phyloP scores from a whole-genome alignment of 306 rosid species.

The Clitoria ternatea region DNA sequence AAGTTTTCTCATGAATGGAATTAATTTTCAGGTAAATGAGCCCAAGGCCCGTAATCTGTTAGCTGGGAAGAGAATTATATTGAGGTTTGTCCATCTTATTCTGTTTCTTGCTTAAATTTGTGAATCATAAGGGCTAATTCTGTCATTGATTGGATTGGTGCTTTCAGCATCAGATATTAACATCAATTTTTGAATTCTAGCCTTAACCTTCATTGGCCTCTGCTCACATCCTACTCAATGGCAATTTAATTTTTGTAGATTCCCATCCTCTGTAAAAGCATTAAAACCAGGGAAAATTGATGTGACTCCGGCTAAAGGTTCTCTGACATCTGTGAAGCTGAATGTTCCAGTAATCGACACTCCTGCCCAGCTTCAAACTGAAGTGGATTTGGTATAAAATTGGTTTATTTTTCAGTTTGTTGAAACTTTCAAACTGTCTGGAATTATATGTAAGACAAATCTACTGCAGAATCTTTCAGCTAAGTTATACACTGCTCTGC shows the following conservation, averaged over 20 bases:
- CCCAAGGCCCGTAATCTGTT: conserved; percentile 40
- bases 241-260: conserved; percentile 42
- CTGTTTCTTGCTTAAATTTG: conserved; percentile 28
- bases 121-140: background rate
- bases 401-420: background rate
- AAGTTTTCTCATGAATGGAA: conserved; percentile 16
- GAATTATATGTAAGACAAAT: background rate
- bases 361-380: conserved; percentile 51
- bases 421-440: conserved; percentile 14
- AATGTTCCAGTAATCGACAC: conserved; percentile 37
- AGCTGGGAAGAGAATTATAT: conserved; percentile 48
- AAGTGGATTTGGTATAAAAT: conserved; percentile 57
- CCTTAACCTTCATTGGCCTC: conserved; percentile 4
- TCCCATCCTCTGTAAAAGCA: conserved; percentile 56
- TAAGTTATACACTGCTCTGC: conserved; percentile 61
- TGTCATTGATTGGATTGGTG: conserved; percentile 5
- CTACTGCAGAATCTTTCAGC: conserved; percentile 67
- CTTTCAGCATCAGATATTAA: conserved; percentile 17
- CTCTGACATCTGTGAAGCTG: conserved; percentile 50
- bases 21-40: conserved; percentile 59
- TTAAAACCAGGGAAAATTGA: conserved; percentile 51
- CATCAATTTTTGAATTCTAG: conserved; percentile 7
- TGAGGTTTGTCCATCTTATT: conserved; percentile 56
- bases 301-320: conserved; percentile 60
- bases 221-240: conserved; percentile 11